Base-by-base conservation (phyloP, 257 asterid species). In the Plantago major region DNA sequence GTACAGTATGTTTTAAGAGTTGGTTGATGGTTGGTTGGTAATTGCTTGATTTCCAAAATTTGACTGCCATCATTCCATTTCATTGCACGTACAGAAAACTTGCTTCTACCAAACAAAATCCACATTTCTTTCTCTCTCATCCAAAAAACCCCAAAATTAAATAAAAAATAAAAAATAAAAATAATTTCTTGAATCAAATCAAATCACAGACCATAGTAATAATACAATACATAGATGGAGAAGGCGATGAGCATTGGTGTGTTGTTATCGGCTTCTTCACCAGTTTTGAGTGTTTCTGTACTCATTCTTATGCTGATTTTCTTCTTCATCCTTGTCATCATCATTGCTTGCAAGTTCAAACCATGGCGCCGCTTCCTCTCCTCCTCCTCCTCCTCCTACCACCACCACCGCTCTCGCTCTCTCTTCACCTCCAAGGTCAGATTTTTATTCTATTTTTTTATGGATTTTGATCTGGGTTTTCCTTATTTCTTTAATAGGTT, bases 281-380 rank as follows among this genome's bases (percentile, higher is more conserved):
- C 83, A 15, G 59, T 61, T 49, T 68, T 77, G 67, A 66, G 53
- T 62, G 58, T 79, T 71, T 80, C 54, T 40, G 17, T 79, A 15
- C 40, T 70, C 70, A 42, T 74, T 79, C 89, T 88, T 86, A 88
- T 86, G 97, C 83, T 92, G 73, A 87, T 89, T 58, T 59, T 92
- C 66, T 52, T 92, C 67, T 58, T 92, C 73, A 62, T 88, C 44
- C 68, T 86, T 73, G 74, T 88, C 73, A 65, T 86, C 78, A 59
- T 89, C 68, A 71, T 92, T 80, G 87, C 90, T 75, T 89, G 93
- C 78, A 84, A 82, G 81, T 83, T 79, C 81, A 80, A 78, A 66
- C 98, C 89, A 75, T 92, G 96, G 97, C 90, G 93, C 60, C 79
- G 75, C 66, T 75, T 85, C 74, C 44, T 67, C 30, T 69, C 81